These are phyloP conservation scores for Vigna angularis DNA, from an alignment of 306 rosid genomes.

Conservation along the genomic window DNA sequence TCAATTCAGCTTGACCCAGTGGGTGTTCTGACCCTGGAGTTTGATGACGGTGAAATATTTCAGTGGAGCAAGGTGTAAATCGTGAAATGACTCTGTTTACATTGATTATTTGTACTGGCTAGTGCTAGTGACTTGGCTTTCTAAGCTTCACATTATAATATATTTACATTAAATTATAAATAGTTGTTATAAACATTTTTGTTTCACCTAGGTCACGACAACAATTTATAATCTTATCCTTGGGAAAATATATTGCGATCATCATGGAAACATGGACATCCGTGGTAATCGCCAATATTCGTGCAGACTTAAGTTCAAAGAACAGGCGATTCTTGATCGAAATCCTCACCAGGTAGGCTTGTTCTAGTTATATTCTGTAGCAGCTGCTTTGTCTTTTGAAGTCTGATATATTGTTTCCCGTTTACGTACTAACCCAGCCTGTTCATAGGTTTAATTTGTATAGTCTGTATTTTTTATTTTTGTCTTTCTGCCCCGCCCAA, in stretches of 20 bases:
- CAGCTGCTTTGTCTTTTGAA: slow-evolving; percentile 14
- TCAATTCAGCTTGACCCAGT: slow-evolving; percentile 98
- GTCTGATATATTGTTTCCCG: not conserved
- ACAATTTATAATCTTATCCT: slow-evolving; percentile 91
- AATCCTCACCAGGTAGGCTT: slow-evolving; percentile 91
- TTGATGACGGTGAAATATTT: slow-evolving; percentile 96
- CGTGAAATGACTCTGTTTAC: slow-evolving; percentile 35
- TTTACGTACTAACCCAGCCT: slow-evolving; percentile 3
- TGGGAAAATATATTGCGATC: slow-evolving; percentile 94
- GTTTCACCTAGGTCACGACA: slow-evolving; percentile 79
- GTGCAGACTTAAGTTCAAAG: slow-evolving; percentile 88
- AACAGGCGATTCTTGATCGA: slow-evolving; percentile 93
- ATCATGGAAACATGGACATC: slow-evolving; percentile 92
- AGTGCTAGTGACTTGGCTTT: slow-evolving; percentile 16
- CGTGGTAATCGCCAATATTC: slow-evolving; percentile 88
- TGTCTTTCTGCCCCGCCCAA: not conserved
- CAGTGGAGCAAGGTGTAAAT: slow-evolving; percentile 94
- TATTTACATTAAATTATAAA: not conserved
- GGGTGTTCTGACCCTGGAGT: slow-evolving; percentile 83
- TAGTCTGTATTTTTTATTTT: not conserved
- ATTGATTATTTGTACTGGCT: not conserved
- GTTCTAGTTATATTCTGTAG: slow-evolving; percentile 11
- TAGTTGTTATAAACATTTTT: not conserved
- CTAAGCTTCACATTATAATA: not conserved
- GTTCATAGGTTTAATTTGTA: not conserved